Evolutionary conservation across 768 basidiomycete genomes (phyloP), one percentile per base, ranked within the genome.

Genomic region (Mycena kentingensis): DNA sequence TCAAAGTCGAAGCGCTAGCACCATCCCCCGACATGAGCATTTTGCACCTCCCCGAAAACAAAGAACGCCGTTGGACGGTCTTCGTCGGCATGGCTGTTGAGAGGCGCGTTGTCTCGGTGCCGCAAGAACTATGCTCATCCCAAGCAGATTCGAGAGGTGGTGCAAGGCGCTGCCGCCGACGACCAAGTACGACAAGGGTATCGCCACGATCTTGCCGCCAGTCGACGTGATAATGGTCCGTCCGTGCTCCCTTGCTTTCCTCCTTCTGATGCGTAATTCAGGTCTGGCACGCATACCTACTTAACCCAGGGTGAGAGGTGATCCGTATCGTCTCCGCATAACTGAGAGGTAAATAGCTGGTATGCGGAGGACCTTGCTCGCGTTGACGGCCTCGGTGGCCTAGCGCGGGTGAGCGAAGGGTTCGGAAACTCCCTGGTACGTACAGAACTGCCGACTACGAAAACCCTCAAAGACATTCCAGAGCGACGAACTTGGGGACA

Each of bases 31-130:
- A 54, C 29, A 24, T 5, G 2, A 41, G 32, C 10, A 47, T 57
- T 34, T 38, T 56, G 25, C 16, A 65, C 25, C 46, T 68, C 31
- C 57, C 62, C 0, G 34, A 49, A 3, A 62, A 68, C 34, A 60
- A 53, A 24, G 69, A 70, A 24, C 57, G 55, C 45, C 60, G 63
- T 35, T 73, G 72, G 73, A 57, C 60, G 31, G 71, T 69, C 68
- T 72, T 74, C 55, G 71, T 74, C 3, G 66, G 63, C 2, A 50
- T 71, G 45, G 67, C 72, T n/a, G 73, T 71, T 5, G 72, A 74
- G 52, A 57, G 71, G 71, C 72, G 28, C 16, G 62, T 51, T 32
- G 15, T 42, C 12, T 45, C 4, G 4, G 41, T 34, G 13, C 22
- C 29, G 19, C 26, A 11, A n/a, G 8, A 18, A n/a, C 16, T 43